Conservation (phyloP, 2,329 filamentous ascomycete genomes). For the Cordyceps sp. region DNA sequence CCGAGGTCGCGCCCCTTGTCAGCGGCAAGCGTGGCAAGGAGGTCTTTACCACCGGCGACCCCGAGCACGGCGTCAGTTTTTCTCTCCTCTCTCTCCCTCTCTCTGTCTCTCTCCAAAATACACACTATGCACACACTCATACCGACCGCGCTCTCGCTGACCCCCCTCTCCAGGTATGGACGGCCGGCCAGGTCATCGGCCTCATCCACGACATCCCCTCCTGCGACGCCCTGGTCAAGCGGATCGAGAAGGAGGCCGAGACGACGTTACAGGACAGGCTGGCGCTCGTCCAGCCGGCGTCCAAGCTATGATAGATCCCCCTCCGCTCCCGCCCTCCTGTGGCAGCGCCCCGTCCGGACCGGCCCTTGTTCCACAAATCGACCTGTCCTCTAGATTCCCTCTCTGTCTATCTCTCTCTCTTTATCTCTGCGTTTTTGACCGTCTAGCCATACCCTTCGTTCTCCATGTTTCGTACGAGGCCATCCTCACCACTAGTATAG, state of each 20-base stretch:
- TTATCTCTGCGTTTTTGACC: too few species aligned
- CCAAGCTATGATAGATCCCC: conserved; percentile 45
- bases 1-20: conserved; percentile 72
- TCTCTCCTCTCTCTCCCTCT: not conserved
- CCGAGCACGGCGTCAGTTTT: conserved; percentile 65
- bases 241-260: conserved; percentile 66
- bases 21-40: conserved; percentile 81
- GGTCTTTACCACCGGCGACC: conserved; percentile 85
- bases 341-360: too few species aligned
- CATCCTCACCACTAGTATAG: too few species aligned
- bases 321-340: too few species aligned
- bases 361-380: too few species aligned
- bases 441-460: too few species aligned
- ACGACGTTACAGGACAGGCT: conserved; percentile 44
- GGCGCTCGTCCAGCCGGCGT: conserved; percentile 33
- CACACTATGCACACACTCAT: too few species aligned
- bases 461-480: too few species aligned
- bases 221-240: conserved; percentile 48
- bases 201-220: conserved; percentile 72
- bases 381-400: too few species aligned
- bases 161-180: conserved; percentile 58
- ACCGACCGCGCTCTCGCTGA: too few species aligned
- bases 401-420: not conserved
- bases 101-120: conserved; percentile 5
- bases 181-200: conserved; percentile 87